Evolutionary conservation across 2,329 filamentous ascomycete species (phyloP), one percentile per base, ranked within the genome.

Genomic region (Epichloe amarillans): DNA sequence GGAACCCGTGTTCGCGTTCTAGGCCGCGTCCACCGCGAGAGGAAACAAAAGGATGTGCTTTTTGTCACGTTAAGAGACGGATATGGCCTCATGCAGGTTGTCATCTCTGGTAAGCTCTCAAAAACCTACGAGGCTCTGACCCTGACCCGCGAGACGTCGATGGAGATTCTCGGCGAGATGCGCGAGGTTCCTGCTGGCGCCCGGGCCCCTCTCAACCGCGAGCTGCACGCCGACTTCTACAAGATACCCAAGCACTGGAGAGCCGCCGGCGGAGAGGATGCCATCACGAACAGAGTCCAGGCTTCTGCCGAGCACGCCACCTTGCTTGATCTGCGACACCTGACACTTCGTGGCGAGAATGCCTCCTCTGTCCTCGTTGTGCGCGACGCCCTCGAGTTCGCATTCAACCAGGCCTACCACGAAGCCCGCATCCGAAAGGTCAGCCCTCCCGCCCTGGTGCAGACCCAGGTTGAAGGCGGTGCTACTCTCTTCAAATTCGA

Each of bases 401-500:
- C 89, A 12, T 96, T 96, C 73, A 77, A 83, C 66, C 75, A 81
- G 62, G 77, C 82, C 38, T 95, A 88, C 73, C 80, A 85, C 62
- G 86, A 93, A 65, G 71, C 84, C 59, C 77, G 82, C 56, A 77
- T 91, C 66, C 77, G 84, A 62, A 90, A 95, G 71, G 89, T 95
- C 56, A 85, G 83, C 46, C 90, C 90, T 12, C 90, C 90, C 2
- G 88, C 88, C 35, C 83, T 95, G 67, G 93, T 95, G 53, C 93
- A 94, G 73, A 97, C 91, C 17, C 86, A 96, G 71, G 87, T 95
- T 63, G 90, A 97, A 71, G 90, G 90, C 57, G 90, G 90, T 51
- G 81, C 86, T 60, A 96, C 90, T 3, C 82, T 97, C 38, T 97
- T 96, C 78, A 82, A 80, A 54, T 86, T 95, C 62, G 76, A 86